Conservation (phyloP, 345 rosid species). For the Cardamine chenopodiifolia region DNA sequence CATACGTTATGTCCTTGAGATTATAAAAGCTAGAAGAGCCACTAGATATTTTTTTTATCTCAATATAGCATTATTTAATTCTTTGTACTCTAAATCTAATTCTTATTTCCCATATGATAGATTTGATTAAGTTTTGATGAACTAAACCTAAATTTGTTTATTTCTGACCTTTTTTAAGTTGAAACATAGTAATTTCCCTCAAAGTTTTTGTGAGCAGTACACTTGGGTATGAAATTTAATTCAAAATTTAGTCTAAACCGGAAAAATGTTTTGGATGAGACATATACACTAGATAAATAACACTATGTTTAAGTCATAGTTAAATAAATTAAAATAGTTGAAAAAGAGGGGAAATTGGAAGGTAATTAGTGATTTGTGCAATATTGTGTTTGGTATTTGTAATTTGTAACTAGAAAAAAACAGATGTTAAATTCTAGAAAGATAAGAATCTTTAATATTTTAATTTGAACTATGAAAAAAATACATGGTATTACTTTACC, state of each 20-base stretch:
- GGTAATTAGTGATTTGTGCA: neutral
- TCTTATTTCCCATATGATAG: neutral
- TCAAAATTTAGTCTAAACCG: neutral
- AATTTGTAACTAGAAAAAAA: neutral
- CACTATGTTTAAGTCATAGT: too few species aligned
- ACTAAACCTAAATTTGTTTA: neutral
- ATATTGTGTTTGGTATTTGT: neutral
- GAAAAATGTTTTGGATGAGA: neutral
- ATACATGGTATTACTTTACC: neutral
- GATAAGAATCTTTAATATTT: too few species aligned
- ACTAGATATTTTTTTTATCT: neutral
- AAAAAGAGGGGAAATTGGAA: too few species aligned
- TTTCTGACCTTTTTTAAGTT: neutral
- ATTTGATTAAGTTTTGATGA: neutral
- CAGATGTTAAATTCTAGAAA: neutral
- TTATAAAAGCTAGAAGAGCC: constrained; percentile 32
- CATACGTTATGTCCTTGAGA: constrained; percentile 24
- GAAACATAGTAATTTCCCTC: neutral
- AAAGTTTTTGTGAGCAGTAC: neutral
- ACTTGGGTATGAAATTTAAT: neutral
- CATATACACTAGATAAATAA: neutral
- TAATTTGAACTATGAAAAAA: too few species aligned
- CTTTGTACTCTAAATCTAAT: neutral
- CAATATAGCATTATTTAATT: neutral
- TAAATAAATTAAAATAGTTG: neutral